A percentile compares a stretch with the other conserved stretches of the same genome.
phyloP scores from a whole-genome alignment of 2,329 filamentous ascomycete species.

The Tolypocladium album region DNA sequence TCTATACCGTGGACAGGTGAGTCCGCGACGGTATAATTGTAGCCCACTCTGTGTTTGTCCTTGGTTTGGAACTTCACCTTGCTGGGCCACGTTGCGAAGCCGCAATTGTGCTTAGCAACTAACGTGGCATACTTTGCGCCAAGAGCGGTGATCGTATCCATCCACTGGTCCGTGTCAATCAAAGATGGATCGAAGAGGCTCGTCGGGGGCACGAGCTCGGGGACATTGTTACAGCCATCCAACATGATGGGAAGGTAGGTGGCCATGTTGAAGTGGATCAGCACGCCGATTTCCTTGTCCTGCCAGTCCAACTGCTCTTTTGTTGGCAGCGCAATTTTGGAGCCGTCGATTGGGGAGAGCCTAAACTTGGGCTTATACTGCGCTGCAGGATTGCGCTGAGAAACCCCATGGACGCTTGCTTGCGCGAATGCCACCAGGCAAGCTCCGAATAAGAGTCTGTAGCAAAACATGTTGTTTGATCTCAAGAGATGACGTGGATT shows the following conservation, averaged over 20 bases:
- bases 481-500: neutral
- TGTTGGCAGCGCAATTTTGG: slow-evolving; percentile 14
- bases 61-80: slow-evolving; percentile 12
- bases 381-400: slow-evolving; percentile 5
- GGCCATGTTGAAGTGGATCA: slow-evolving; percentile 15
- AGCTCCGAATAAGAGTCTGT: neutral
- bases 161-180: slow-evolving; percentile 16
- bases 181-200: slow-evolving; percentile 9
- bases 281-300: slow-evolving; percentile 13
- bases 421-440: neutral
- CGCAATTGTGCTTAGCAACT: slow-evolving; percentile 19
- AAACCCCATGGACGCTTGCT: neutral
- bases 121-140: slow-evolving; percentile 18
- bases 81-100: slow-evolving; percentile 17
- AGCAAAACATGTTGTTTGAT: neutral
- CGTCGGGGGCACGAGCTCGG: slow-evolving; percentile 11
- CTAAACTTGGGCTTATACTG: slow-evolving; percentile 4
- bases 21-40: slow-evolving; percentile 16
- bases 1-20: slow-evolving; percentile 13
- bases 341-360: slow-evolving; percentile 13
- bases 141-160: slow-evolving; percentile 12
- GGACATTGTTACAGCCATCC: slow-evolving; percentile 15
- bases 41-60: slow-evolving; percentile 12
- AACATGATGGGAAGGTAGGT: slow-evolving; percentile 9
- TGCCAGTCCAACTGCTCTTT: slow-evolving; percentile 13